Evolutionary conservation across 805 yeast species (phyloP).

Genomic region (Starmerella scarabaei): DNA sequence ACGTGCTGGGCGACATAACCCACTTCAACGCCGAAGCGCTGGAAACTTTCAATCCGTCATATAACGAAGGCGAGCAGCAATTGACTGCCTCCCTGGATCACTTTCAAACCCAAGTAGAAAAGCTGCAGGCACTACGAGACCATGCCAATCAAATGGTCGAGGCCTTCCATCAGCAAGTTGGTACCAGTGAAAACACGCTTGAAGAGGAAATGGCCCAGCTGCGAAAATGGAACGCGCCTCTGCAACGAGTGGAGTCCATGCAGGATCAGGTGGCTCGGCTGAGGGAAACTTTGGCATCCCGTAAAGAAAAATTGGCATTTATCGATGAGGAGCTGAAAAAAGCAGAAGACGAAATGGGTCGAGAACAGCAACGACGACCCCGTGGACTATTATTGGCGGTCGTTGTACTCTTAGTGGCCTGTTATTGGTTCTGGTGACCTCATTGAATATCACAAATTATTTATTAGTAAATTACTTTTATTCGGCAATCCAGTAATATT

Average conservation of each 20-base stretch:
- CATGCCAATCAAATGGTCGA: slow-evolving; percentile 16
- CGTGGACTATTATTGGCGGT: background rate
- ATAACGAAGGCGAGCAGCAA: slow-evolving; percentile 16
- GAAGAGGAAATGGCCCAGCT: slow-evolving; percentile 20
- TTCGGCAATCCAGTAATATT: slow-evolving; percentile 18
- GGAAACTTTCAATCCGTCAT: slow-evolving; percentile 39
- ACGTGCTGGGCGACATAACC: slow-evolving; percentile 44
- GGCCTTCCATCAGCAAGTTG: slow-evolving; percentile 18
- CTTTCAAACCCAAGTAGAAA: slow-evolving; percentile 21
- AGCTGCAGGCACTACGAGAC: slow-evolving; percentile 19
- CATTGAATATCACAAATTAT: too few species aligned
- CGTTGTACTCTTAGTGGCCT: background rate
- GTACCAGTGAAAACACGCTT: slow-evolving; percentile 14
- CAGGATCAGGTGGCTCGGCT: slow-evolving; percentile 21
- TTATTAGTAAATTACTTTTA: too few species aligned
- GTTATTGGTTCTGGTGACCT: background rate
- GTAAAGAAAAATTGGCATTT: slow-evolving; percentile 19
- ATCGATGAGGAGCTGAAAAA: slow-evolving; percentile 19
- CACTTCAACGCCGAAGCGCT: slow-evolving; percentile 40
- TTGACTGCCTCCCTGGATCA: slow-evolving; percentile 16
- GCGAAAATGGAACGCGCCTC: slow-evolving; percentile 19
- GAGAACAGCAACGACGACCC: background rate
- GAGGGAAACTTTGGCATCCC: slow-evolving; percentile 17
- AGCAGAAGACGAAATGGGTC: slow-evolving; percentile 1
- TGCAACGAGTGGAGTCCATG: slow-evolving; percentile 19